Evolutionary conservation across 23 red algal genomes (phyloP).

Genomic region (Gracilaria vermiculophylla): DNA sequence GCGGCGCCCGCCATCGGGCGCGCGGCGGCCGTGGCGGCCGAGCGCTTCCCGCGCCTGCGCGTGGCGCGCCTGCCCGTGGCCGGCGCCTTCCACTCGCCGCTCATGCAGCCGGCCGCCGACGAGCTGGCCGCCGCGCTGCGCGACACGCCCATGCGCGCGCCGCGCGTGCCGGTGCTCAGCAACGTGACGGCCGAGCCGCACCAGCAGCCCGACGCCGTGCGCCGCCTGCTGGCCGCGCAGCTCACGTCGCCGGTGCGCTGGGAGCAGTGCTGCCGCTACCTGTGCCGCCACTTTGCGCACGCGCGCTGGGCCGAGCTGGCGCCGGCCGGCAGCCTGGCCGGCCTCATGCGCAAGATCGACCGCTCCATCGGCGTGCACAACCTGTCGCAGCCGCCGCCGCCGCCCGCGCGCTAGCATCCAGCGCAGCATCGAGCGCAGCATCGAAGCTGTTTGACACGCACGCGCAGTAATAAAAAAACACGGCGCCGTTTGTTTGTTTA

Average conservation of each 20-base stretch:
- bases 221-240: constrained; percentile 71
- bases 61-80: constrained; percentile 80
- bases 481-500: too few species aligned
- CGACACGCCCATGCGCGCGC: constrained; percentile 40
- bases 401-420: too few species aligned
- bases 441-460: too few species aligned
- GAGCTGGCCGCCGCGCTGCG: constrained; percentile 64
- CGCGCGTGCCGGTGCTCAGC: constrained; percentile 69
- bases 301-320: constrained; percentile 80
- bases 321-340: constrained; percentile 86
- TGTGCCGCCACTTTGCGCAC: neutral
- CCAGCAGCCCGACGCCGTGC: constrained; percentile 18
- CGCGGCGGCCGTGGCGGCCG: constrained; percentile 70
- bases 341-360: constrained; percentile 84
- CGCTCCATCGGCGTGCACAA: constrained; percentile 43
- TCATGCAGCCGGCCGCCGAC: constrained; percentile 91
- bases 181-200: constrained; percentile 88
- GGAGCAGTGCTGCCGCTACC: constrained; percentile 63
- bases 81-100: constrained; percentile 96
- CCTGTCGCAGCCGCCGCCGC: constrained; percentile 16
- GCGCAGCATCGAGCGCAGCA: neutral
- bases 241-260: constrained; percentile 86
- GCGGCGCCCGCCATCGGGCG: constrained; percentile 64
- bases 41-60: constrained; percentile 62
- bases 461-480: too few species aligned